A percentile compares a stretch with the other conserved stretches of the same genome.
Evolutionary conservation across 2,329 filamentous ascomycete species (phyloP).

Genomic region (Nemania sp.): DNA sequence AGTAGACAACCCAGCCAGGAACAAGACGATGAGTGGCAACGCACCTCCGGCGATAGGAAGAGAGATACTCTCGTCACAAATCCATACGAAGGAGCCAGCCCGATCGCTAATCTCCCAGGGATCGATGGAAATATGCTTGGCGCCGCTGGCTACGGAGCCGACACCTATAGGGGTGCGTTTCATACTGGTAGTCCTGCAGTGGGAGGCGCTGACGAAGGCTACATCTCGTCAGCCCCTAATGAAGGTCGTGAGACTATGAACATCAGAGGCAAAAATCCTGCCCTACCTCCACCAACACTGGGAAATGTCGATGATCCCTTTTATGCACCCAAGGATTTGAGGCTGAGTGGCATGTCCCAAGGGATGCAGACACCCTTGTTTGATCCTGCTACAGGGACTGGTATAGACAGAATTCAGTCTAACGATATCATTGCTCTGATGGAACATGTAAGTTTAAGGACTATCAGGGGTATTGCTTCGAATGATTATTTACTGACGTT

Average conservation of each 20-base stretch:
- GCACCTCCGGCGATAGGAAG: conserved; percentile 65
- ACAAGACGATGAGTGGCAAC: conserved; percentile 66
- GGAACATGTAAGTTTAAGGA: conserved; percentile 72
- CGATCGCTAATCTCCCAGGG: conserved; percentile 58
- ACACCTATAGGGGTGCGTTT: conserved; percentile 50
- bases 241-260: conserved; percentile 56
- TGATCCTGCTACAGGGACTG: conserved; percentile 83
- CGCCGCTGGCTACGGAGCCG: conserved; percentile 42
- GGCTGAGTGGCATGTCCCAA: conserved; percentile 86
- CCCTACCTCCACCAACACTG: conserved; percentile 54
- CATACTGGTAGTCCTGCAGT: conserved; percentile 61
- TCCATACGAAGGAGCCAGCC: conserved; percentile 67
- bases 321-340: conserved; percentile 59
- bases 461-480: neutral
- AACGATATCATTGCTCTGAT: conserved; percentile 97
- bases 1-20: conserved; percentile 60
- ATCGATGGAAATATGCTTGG: conserved; percentile 55
- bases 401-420: conserved; percentile 89
- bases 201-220: conserved; percentile 81
- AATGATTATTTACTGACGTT: conserved; percentile 31
- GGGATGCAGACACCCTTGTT: conserved; percentile 89
- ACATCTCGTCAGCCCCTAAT: conserved; percentile 74
- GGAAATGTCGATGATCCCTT: conserved; percentile 68
- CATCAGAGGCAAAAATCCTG: conserved; percentile 59
- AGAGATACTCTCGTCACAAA: conserved; percentile 69